phyloP scores from a whole-genome alignment of 305 asterid genomes.

The Fraxinus ornus region DNA sequence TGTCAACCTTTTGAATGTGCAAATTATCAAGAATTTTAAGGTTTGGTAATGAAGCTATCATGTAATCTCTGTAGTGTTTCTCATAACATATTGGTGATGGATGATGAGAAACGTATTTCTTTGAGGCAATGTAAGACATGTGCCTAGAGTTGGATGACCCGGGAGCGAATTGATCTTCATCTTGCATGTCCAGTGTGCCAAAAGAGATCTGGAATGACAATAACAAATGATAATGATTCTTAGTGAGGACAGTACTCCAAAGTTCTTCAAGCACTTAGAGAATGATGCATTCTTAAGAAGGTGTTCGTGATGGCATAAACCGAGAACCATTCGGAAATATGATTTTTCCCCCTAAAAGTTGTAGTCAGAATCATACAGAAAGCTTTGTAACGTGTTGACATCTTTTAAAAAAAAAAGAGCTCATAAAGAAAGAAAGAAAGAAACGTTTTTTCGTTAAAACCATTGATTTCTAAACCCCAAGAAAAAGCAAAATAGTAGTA shows the following conservation, averaged over 20 bases:
- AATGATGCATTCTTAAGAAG: conserved; percentile 8
- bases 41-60: conserved; percentile 70
- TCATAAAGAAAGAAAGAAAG: neutral
- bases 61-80: conserved; percentile 80
- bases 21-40: conserved; percentile 72
- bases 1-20: conserved; percentile 57
- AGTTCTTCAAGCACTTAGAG: neutral
- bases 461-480: conserved; percentile 12
- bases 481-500: neutral
- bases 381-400: neutral
- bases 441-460: neutral
- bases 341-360: neutral
- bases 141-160: conserved; percentile 36
- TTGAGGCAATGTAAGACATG: conserved; percentile 34
- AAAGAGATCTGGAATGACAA: conserved; percentile 47
- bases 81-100: conserved; percentile 86
- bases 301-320: conserved; percentile 8
- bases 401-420: neutral
- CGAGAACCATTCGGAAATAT: conserved; percentile 10
- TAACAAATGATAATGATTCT: conserved; percentile 21
- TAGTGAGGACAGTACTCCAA: neutral
- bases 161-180: conserved; percentile 35
- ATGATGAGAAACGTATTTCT: conserved; percentile 51
- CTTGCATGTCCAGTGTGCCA: conserved; percentile 48
- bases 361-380: conserved; percentile 19